phyloP scores from a whole-genome alignment of 148 eudicot genomes.

The Polygonum maritimum region DNA sequence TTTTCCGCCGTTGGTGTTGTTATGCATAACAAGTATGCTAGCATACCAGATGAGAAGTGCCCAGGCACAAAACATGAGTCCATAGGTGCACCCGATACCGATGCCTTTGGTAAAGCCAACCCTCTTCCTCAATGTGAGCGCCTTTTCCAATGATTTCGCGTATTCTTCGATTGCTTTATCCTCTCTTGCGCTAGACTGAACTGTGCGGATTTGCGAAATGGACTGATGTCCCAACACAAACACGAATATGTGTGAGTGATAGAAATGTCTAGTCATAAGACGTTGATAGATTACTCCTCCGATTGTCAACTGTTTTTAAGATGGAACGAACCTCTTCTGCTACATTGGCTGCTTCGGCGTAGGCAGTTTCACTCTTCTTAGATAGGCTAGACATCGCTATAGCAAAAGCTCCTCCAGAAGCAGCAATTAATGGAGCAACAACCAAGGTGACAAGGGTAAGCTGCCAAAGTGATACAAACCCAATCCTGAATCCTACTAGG shows the following conservation, averaged over 20 bases:
- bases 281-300: no score
- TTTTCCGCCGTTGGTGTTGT: constrained; percentile 59
- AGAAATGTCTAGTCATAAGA: neutral
- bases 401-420: constrained; percentile 61
- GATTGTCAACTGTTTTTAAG: no score
- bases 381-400: constrained; percentile 51
- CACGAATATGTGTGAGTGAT: no score
- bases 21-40: constrained; percentile 44
- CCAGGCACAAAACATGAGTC: constrained; percentile 51
- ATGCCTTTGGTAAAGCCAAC: constrained; percentile 64
- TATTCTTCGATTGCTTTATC: constrained; percentile 44
- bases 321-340: constrained; percentile 51
- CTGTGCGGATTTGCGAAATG: constrained; percentile 63
- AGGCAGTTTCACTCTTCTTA: constrained; percentile 49
- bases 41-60: constrained; percentile 69
- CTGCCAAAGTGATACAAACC: constrained; percentile 61
- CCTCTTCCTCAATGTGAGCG: constrained; percentile 45
- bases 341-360: constrained; percentile 63
- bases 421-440: constrained; percentile 53
- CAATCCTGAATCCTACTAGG: constrained; percentile 46
- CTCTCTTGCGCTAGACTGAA: constrained; percentile 65
- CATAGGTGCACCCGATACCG: constrained; percentile 56
- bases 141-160: constrained; percentile 39
- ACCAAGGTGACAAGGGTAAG: constrained; percentile 56
- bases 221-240: constrained; percentile 34